Percentiles rank a stretch among this genome's conserved stretches.
Evolutionary conservation across 164 flowering plant species (phyloP).

Genomic region (Saururus chinensis): DNA sequence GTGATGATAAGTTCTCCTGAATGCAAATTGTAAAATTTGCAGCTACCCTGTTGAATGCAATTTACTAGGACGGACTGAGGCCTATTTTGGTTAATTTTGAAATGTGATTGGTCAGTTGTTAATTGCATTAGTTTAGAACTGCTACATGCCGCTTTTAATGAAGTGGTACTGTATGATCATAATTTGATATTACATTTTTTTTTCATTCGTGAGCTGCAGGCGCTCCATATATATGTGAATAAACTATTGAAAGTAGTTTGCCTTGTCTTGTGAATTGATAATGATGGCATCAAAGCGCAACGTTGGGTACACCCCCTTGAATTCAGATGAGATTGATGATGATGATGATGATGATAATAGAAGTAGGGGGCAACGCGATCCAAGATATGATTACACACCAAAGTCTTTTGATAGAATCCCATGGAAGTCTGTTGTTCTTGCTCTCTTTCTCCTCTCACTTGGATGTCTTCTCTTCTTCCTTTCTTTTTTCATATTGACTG

Average conservation of each 20-base stretch:
- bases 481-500: slow-evolving; percentile 63
- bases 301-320: slow-evolving; percentile 39
- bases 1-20: not conserved
- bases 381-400: slow-evolving; percentile 71
- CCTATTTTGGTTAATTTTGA: not conserved
- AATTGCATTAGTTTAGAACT: no score
- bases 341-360: slow-evolving; percentile 8
- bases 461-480: slow-evolving; percentile 65
- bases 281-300: slow-evolving; percentile 53
- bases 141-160: no score
- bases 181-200: not conserved
- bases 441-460: slow-evolving; percentile 59
- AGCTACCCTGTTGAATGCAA: not conserved
- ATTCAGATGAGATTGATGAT: slow-evolving; percentile 32
- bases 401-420: slow-evolving; percentile 57
- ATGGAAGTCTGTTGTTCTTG: slow-evolving; percentile 82
- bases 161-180: no score
- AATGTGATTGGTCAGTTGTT: no score
- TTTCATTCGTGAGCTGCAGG: not conserved
- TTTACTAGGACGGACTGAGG: slow-evolving; percentile 3
- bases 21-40: not conserved
- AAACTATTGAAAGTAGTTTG: not conserved
- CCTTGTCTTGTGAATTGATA: not conserved
- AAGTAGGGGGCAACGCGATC: slow-evolving; percentile 25
- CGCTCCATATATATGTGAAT: no score